phyloP scores from a whole-genome alignment of 371 early-diverging fungal genomes.

The Mycotypha africana region DNA sequence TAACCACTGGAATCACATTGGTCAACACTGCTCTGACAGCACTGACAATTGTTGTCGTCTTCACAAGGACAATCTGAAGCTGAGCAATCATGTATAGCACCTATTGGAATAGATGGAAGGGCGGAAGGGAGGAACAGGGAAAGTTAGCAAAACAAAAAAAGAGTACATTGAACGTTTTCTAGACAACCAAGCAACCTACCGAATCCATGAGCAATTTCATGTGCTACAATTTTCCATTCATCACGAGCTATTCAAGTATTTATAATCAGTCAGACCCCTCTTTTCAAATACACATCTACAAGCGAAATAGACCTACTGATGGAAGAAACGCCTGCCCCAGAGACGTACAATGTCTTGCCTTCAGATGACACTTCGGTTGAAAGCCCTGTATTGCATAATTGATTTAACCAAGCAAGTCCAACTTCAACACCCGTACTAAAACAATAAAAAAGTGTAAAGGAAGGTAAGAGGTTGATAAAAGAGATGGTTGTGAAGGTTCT shows the following conservation, averaged over 20 bases:
- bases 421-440: slow-evolving; percentile 75
- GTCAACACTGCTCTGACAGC: slow-evolving; percentile 63
- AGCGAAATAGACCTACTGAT: slow-evolving; percentile 44
- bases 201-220: slow-evolving; percentile 92
- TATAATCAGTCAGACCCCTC: too few species aligned
- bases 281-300: too few species aligned
- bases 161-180: neutral
- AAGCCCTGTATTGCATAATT: slow-evolving; percentile 60
- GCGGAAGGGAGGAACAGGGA: neutral
- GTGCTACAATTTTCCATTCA: slow-evolving; percentile 95
- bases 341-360: slow-evolving; percentile 46
- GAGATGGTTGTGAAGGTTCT: neutral
- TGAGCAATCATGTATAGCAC: slow-evolving; percentile 70
- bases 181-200: slow-evolving; percentile 25
- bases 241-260: slow-evolving; percentile 47
- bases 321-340: slow-evolving; percentile 89
- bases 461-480: neutral
- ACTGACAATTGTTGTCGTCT: slow-evolving; percentile 41
- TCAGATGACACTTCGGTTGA: slow-evolving; percentile 35
- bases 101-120: slow-evolving; percentile 13
- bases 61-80: slow-evolving; percentile 51
- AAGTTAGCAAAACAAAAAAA: neutral
- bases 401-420: slow-evolving; percentile 91
- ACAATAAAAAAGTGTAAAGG: too few species aligned
- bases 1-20: slow-evolving; percentile 77